Conservation (phyloP, 1,284 basidiomycete species). For the Schizopora paradoxa region DNA sequence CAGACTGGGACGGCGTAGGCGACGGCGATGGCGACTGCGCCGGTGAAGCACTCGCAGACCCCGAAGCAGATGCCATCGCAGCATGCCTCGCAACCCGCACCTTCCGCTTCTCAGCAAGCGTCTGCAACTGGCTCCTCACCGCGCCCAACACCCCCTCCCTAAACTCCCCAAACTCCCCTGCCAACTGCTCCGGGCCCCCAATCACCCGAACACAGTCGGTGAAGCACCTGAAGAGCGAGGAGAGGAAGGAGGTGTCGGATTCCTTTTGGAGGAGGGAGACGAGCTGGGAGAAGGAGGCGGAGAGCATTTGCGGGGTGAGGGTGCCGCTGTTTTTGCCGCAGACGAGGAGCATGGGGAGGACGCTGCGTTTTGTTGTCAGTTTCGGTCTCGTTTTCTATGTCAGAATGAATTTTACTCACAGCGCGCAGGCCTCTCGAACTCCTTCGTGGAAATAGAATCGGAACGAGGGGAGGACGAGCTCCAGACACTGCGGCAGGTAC, state of each 20-base stretch:
- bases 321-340: conserved; percentile 68
- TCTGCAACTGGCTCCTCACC: conserved; percentile 61
- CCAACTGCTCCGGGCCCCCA: conserved; percentile 36
- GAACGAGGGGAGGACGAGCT: conserved; percentile 66
- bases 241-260: conserved; percentile 67
- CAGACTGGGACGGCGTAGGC: too few species aligned
- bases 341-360: conserved; percentile 68
- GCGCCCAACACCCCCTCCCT: conserved; percentile 54
- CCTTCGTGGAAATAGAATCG: conserved; percentile 78
- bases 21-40: too few species aligned
- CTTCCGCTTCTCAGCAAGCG: conserved; percentile 60
- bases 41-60: too few species aligned
- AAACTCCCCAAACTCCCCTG: conserved; percentile 31
- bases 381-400: too few species aligned
- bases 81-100: conserved; percentile 31
- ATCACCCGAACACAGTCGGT: conserved; percentile 62
- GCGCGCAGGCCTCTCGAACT: conserved; percentile 71
- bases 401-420: conserved; percentile 41
- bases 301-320: conserved; percentile 65
- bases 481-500: conserved; percentile 64
- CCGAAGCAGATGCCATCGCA: neutral
- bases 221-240: conserved; percentile 73
- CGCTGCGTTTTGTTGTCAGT: conserved; percentile 35
- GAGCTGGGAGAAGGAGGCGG: conserved; percentile 63
- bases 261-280: conserved; percentile 63